Base-by-base conservation (phyloP, 129 eudicot genomes). In the Cynara cardunculus region DNA sequence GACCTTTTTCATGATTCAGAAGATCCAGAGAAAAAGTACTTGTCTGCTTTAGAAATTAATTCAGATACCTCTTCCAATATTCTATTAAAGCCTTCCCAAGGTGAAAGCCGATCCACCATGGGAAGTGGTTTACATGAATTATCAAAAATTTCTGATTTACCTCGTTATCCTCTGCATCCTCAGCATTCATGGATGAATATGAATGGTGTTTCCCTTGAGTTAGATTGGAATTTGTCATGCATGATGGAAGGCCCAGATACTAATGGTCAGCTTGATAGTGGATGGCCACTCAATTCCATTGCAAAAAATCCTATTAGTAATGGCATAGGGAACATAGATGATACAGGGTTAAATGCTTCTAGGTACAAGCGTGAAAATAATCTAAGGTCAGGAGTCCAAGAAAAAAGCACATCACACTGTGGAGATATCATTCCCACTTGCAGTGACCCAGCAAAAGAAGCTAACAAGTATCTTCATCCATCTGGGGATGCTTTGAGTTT, bases 11-110 rank as follows among this genome's bases (percentile, higher is more conserved):
- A 75, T 49, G 69, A 78, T 70, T 34, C 79, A 56, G 86, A 59
- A 61, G 78, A 65, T 27, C 62, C 82, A 14, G 87, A 87, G 67
- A 79, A 80, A 59, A 84, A 79, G 79, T 90, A 89, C 86, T 26
- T 89, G 35, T 92, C 97, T 46, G 94, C 97, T 82, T 82, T 95
- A 81, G 85, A 81, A 76, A 71, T 92, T 61, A 87, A 79, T 34
- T 84, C 85, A 39, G 77, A 81, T 73, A 82, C 84, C 34, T 78
- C 89, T 61, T 22, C 32, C 41, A 76, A 81, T 70, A 73, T 73
- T 73, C 71, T 37, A 61, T 34, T 24, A 34, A 80, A 72, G 62
- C 85, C 80, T 31, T 34, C 87, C 25, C 84, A 75, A 80, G 28
- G 61, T 84, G 82, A 86, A 56, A 59, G 25, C 56, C 80, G 82